A percentile compares a stretch with the other conserved stretches of the same genome.
These are phyloP conservation scores for Penicillium subrubescens DNA, from an alignment of 495 filamentous ascomycete species.

Conservation along the genomic window DNA sequence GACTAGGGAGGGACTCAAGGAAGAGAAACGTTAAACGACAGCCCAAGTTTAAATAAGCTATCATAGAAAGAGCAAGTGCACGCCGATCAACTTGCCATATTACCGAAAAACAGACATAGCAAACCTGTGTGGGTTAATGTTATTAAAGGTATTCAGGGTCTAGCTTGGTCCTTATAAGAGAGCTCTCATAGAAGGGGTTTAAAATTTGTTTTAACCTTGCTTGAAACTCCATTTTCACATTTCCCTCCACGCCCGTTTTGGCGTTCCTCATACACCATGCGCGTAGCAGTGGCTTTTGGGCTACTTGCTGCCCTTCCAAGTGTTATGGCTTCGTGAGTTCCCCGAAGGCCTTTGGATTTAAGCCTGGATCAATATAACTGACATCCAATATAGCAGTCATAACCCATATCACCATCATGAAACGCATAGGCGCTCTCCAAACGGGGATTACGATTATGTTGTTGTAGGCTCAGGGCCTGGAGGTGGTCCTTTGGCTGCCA, in stretches of 20 bases:
- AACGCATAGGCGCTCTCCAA: conserved; percentile 12
- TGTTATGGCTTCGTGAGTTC: conserved; percentile 27
- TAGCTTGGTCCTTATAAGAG: not conserved
- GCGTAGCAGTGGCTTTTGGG: conserved; percentile 19
- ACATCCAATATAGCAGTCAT: not conserved
- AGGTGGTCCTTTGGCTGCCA: conserved; percentile 60
- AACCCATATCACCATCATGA: conserved; percentile 13
- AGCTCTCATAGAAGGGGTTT: not conserved
- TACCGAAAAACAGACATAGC: not conserved
- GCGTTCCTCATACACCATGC: conserved; percentile 15
- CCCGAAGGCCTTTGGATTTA: not conserved
- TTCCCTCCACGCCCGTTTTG: not conserved
- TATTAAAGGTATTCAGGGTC: not conserved
- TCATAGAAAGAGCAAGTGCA: not conserved
- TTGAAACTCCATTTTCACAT: not conserved
- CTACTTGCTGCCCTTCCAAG: conserved; percentile 20
- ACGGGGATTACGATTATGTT: conserved; percentile 61
- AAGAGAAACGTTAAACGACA: not conserved
- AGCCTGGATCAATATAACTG: not conserved
- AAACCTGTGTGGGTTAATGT: not conserved
- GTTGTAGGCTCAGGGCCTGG: conserved; percentile 65
- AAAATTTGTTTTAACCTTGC: not conserved
- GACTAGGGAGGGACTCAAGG: not conserved
- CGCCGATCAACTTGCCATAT: not conserved
- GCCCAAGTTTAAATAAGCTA: not conserved